phyloP scores from a whole-genome alignment of 345 rosid species.

The Citrus trifoliata region DNA sequence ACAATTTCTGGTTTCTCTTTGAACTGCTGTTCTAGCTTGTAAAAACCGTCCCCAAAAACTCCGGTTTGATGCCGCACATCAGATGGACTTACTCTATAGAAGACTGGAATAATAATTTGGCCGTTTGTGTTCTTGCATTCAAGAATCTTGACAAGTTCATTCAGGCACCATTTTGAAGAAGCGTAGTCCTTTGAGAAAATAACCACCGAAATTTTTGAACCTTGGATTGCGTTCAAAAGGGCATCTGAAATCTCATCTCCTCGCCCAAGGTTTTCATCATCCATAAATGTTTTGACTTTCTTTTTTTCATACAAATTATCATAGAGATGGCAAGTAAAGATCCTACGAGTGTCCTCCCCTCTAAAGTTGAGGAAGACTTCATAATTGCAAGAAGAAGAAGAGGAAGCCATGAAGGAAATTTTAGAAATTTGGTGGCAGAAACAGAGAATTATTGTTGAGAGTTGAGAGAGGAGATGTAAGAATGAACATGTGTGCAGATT shows the following conservation, averaged over 20 bases:
- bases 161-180: background rate
- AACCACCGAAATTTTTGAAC: background rate
- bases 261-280: background rate
- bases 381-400: background rate
- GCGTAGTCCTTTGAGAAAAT: background rate
- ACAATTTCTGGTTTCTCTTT: background rate
- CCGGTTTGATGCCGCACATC: background rate
- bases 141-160: background rate
- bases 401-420: background rate
- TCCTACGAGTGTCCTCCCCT: too few relatives aligned
- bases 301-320: background rate
- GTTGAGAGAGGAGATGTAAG: background rate
- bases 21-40: background rate
- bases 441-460: background rate
- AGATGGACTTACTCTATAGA: accelerated
- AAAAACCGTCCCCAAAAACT: background rate
- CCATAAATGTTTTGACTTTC: background rate
- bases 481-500: too few relatives aligned
- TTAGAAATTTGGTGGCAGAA: background rate
- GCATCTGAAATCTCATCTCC: background rate
- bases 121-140: background rate
- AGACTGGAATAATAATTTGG: background rate
- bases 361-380: accelerated
- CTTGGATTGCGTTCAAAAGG: background rate
- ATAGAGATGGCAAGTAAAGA: too few relatives aligned